Conservation (phyloP, 371 early-diverging fungal genomes). For the Rhizopus microsporus region DNA sequence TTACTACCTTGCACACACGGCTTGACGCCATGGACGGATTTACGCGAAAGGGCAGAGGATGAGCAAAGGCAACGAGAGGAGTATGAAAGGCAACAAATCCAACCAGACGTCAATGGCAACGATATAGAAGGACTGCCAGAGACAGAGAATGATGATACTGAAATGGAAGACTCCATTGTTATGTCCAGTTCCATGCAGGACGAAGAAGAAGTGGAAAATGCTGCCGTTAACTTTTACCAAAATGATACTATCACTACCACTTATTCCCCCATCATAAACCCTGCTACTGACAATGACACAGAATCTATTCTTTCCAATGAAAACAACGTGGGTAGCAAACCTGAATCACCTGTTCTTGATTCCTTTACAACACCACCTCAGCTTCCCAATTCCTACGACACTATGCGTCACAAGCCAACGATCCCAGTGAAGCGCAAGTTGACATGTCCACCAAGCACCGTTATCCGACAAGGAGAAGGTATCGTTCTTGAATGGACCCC, state of each 20-base stretch:
- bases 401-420: neutral
- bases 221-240: slow-evolving; percentile 9
- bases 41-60: slow-evolving; percentile 19
- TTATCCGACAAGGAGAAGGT: slow-evolving; percentile 49
- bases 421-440: slow-evolving; percentile 16
- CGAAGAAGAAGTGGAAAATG: slow-evolving; percentile 23
- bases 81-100: slow-evolving; percentile 5
- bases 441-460: slow-evolving; percentile 24
- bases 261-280: neutral
- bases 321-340: neutral
- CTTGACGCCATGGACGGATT: slow-evolving; percentile 13
- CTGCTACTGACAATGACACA: neutral
- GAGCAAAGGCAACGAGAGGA: slow-evolving; percentile 24
- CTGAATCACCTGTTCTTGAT: neutral
- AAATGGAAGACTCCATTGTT: slow-evolving; percentile 18
- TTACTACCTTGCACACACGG: slow-evolving; percentile 15
- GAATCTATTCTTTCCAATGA: neutral
- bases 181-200: slow-evolving; percentile 4
- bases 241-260: neutral
- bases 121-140: slow-evolving; percentile 3
- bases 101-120: slow-evolving; percentile 4
- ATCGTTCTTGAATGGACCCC: slow-evolving; percentile 29
- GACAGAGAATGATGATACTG: neutral
- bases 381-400: no score
- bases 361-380: no score